Base-by-base conservation (phyloP, 345 rosid species). In the Corchorus olitorius region DNA sequence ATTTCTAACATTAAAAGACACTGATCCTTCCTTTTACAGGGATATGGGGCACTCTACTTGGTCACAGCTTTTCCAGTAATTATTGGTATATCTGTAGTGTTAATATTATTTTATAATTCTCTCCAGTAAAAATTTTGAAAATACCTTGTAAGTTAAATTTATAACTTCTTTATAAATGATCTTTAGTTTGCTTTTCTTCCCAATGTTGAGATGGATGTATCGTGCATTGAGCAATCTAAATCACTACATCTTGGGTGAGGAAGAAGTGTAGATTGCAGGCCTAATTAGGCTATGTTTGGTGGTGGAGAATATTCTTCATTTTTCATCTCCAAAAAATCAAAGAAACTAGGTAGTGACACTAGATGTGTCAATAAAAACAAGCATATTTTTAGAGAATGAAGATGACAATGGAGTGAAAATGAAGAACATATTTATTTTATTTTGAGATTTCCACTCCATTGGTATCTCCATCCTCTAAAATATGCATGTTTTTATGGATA, bases 21-120 rank as follows among this genome's bases (percentile, higher is more conserved):
- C 55, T 59, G 52, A 77, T 63, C 66, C 48, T 82, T 63, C 66
- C 48, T 82, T 67, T 83, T 87, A 78, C 97, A 93, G 99, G 99
- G 99, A 75, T 96, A 88, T 74, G 98, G 98, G 86, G 98, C 94
- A 6, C 81, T 95, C 52, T 95, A 95, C 84, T 89, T 92, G 82
- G 94, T 95, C 76, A 80, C 96, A 7, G 96, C 94, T 79, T 92
- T 96, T 76, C 98, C 99, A 4, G 85, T 96, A 58, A 89, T 96
- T 88, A 93, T 95, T 4, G 98, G 98, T 77, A 75, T 95, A 48
- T 84, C 97, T 17, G 99, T 92, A 59, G 94, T 95, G 27, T 81
- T 95, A 73, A 90, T 95, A 76, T 79, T 90, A 75, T 93, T 95
- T 81, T 95, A 92, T 81, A 96, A 96, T 82, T 96, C 99, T 70